Evolutionary conservation across 352 stramenopile genomes (phyloP).

Genomic region (Phytophthora quininea): DNA sequence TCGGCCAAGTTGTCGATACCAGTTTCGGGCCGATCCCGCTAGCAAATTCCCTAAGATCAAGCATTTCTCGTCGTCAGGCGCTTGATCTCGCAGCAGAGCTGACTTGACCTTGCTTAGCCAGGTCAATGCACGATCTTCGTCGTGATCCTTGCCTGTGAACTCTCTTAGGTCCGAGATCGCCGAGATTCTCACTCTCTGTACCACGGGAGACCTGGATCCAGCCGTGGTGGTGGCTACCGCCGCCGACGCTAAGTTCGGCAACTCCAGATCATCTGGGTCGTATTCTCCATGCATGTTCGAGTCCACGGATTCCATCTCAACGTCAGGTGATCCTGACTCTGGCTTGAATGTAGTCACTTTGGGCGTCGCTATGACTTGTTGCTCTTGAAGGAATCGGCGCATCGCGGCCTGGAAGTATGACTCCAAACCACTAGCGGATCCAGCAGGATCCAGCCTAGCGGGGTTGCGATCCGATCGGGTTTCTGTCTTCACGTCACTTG

Average conservation of each 20-base stretch:
- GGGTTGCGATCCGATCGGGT: too few species aligned
- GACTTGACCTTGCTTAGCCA: too few species aligned
- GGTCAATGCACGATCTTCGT: too few species aligned
- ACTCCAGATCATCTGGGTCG: neutral
- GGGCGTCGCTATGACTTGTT: neutral
- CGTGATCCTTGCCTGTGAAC: neutral
- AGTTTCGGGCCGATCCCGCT: neutral
- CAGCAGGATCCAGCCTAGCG: too few species aligned
- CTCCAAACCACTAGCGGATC: neutral
- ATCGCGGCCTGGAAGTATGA: neutral
- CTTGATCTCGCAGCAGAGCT: too few species aligned
- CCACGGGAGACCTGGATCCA: neutral
- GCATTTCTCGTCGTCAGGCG: neutral
- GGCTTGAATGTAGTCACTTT: too few species aligned
- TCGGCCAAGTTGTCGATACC: slow-evolving; percentile 1
- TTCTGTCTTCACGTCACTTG: too few species aligned
- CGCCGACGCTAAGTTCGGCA: neutral
- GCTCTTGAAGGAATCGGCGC: neutral
- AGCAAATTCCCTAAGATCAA: slow-evolving; percentile 3
- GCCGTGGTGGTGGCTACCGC: neutral
- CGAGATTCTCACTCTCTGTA: neutral
- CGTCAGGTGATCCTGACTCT: too few species aligned
- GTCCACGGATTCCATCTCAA: neutral
- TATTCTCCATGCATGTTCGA: neutral
- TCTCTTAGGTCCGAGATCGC: slow-evolving; percentile 11